phyloP scores from a whole-genome alignment of 805 yeast genomes.

The Myxozyma sirexii region DNA sequence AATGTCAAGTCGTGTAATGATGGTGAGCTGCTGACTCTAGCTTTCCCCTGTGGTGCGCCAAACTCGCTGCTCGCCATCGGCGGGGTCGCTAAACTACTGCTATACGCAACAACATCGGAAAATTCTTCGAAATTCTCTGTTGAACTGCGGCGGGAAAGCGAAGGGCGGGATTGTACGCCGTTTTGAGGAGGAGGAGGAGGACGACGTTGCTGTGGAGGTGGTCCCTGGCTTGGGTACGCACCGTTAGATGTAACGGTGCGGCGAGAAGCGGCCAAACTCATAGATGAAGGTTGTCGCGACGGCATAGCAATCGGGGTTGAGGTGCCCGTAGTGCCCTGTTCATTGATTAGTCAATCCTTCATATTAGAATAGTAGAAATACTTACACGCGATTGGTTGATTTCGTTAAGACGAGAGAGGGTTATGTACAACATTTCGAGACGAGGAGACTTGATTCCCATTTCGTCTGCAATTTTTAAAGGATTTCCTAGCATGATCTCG shows the following conservation, averaged over 20 bases:
- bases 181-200: not conserved
- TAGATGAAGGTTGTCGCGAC: conserved; percentile 10
- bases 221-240: conserved; percentile 3
- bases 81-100: not conserved
- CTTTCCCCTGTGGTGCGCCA: not conserved
- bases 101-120: conserved; percentile 29
- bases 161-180: conserved; percentile 6
- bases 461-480: conserved; percentile 54
- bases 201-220: not conserved
- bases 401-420: conserved; percentile 49
- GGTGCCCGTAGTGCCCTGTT: not conserved
- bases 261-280: conserved; percentile 11
- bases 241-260: conserved; percentile 5
- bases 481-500: conserved; percentile 72
- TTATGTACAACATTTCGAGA: conserved; percentile 57
- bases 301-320: conserved; percentile 1
- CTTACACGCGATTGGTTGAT: conserved; percentile 12
- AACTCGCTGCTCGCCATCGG: not conserved
- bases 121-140: conserved; percentile 28
- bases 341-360: not conserved
- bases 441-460: conserved; percentile 59
- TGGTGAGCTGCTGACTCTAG: not conserved
- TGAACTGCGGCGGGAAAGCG: conserved; percentile 18
- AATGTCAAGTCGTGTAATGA: conserved; percentile 9
- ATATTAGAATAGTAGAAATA: not conserved